Conservation (phyloP, 1,139 yeast species). For the Sporopachydermia cereana region DNA sequence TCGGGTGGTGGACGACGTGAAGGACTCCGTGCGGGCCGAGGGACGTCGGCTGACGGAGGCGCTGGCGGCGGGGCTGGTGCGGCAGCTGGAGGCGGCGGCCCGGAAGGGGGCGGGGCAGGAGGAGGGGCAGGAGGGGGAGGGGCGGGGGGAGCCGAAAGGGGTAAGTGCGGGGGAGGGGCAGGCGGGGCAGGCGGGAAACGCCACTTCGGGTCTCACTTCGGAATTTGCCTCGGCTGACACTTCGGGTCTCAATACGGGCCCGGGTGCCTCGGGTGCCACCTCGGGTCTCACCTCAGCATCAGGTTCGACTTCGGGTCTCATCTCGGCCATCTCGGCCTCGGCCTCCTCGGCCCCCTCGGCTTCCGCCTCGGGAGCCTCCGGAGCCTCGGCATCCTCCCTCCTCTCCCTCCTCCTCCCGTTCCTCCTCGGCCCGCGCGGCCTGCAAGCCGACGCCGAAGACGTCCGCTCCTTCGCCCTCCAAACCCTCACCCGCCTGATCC, state of each 20-base stretch:
- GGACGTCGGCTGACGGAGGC: conserved; percentile 60
- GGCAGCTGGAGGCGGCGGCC: conserved; percentile 35
- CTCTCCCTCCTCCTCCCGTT: conserved; percentile 63
- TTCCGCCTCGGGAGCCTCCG: conserved; percentile 25
- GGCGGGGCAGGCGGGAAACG: too few relatives aligned
- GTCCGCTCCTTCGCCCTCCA: conserved; percentile 66
- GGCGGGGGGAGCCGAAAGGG: conserved; percentile 13
- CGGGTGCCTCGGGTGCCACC: not conserved
- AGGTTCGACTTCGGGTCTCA: conserved; percentile 6
- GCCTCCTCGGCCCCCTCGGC: too few relatives aligned
- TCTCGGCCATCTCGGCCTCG: too few relatives aligned
- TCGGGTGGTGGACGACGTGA: conserved; percentile 86
- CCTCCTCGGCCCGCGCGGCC: conserved; percentile 65
- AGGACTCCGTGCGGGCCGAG: conserved; percentile 82
- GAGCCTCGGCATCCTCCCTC: too few relatives aligned
- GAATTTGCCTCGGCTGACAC: too few relatives aligned
- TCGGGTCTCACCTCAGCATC: conserved; percentile 4
- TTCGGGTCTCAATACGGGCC: too few relatives aligned
- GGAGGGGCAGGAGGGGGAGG: conserved; percentile 10
- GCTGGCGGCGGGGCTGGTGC: conserved; percentile 51
- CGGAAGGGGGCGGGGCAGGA: conserved; percentile 8
- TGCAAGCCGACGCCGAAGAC: conserved; percentile 79
- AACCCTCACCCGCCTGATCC: conserved; percentile 59
- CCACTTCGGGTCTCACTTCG: too few relatives aligned
- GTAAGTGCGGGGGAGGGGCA: conserved; percentile 10